Percentiles rank a stretch among this genome's conserved stretches.
Evolutionary conservation across 257 asterid species (phyloP).

Genomic region (Knoxia roxburghii): DNA sequence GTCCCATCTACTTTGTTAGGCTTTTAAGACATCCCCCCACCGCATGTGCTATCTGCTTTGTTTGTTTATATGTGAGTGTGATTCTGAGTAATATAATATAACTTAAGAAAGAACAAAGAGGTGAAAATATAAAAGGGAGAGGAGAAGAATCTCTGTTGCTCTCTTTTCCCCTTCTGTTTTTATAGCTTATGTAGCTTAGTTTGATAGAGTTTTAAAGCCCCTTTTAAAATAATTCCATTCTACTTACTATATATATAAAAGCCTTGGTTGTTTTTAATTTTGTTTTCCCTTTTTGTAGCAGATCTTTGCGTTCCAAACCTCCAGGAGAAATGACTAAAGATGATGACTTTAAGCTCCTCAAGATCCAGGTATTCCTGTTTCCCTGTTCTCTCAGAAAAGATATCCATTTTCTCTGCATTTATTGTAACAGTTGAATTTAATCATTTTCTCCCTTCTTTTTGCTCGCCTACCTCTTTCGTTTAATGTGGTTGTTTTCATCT

Average conservation of each 20-base stretch:
- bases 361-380: slow-evolving; percentile 64
- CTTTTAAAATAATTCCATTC: neutral
- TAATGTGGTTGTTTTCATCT: neutral
- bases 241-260: neutral
- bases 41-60: slow-evolving; percentile 28
- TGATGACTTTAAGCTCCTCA: slow-evolving; percentile 83
- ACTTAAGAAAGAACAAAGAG: neutral
- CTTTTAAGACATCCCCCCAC: slow-evolving; percentile 14
- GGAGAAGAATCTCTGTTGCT: slow-evolving; percentile 18
- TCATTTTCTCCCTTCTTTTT: neutral
- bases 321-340: slow-evolving; percentile 58
- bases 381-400: neutral
- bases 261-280: neutral
- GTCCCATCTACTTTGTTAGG: slow-evolving; percentile 1
- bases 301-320: slow-evolving; percentile 21
- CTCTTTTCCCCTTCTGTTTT: slow-evolving; percentile 4
- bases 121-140: slow-evolving; percentile 7
- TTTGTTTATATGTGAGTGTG: slow-evolving; percentile 4
- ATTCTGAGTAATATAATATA: neutral
- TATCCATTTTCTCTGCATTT: neutral
- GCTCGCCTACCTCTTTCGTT: neutral
- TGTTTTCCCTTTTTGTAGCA: slow-evolving; percentile 25
- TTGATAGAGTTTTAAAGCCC: neutral
- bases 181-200: neutral
- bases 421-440: slow-evolving; percentile 10